Percentiles rank a stretch among this genome's conserved stretches.
These are phyloP conservation scores for Sporodiniella umbellata DNA, from an alignment of 371 early-diverging fungal species.

Conservation along the genomic window DNA sequence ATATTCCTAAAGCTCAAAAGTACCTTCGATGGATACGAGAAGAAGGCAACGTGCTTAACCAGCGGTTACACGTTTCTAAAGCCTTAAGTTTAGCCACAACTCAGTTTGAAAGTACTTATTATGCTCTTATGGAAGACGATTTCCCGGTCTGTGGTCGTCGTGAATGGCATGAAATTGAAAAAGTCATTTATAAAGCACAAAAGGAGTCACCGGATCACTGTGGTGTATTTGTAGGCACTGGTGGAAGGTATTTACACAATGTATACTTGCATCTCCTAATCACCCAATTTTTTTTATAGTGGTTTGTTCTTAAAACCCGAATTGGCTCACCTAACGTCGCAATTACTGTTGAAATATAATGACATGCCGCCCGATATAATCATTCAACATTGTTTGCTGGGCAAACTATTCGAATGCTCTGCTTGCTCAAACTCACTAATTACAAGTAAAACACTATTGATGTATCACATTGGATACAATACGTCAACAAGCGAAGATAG, in stretches of 20 bases:
- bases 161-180: conserved; percentile 55
- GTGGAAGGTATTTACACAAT: conserved; percentile 48
- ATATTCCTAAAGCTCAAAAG: conserved; percentile 46
- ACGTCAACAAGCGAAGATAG: conserved; percentile 57
- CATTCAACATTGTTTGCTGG: conserved; percentile 55
- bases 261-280: too few species aligned
- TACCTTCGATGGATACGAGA: conserved; percentile 54
- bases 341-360: conserved; percentile 36
- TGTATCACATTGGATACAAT: conserved; percentile 63
- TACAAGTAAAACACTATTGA: conserved; percentile 51
- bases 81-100: conserved; percentile 42
- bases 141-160: conserved; percentile 54
- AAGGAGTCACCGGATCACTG: conserved; percentile 46
- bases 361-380: conserved; percentile 55
- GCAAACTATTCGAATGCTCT: conserved; percentile 45
- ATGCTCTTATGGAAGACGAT: conserved; percentile 59
- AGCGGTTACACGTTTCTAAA: conserved; percentile 55
- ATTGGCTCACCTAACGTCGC: conserved; percentile 36
- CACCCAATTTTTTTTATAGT: conserved; percentile 20
- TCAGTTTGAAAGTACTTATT: conserved; percentile 38
- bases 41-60: conserved; percentile 47
- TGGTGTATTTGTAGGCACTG: conserved; percentile 62
- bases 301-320: conserved; percentile 53
- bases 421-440: conserved; percentile 37
- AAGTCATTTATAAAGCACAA: conserved; percentile 49